Evolutionary conservation across 208 protist genomes (phyloP), one percentile per base, ranked within the genome.

Genomic region (Leishmania guyanensis): DNA sequence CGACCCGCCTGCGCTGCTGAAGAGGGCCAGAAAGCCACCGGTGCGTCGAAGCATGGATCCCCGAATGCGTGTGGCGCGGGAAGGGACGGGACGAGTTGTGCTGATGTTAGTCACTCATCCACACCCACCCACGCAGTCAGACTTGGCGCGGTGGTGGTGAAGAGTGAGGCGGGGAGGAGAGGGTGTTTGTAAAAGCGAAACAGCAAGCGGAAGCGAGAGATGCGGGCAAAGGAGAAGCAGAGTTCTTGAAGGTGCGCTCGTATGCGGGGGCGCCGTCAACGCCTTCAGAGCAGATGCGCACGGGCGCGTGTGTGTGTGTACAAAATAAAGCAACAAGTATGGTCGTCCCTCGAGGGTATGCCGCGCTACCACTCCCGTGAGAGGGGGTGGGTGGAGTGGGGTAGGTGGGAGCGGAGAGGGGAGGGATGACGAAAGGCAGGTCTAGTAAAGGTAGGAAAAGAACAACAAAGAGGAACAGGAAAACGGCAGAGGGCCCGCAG

Each of bases 21-120:
- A 73, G 73, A 65, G n/a, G 5, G 74, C 70, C 33, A 22, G 60
- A 0, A 16, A 6, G n/a, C 46, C 39, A 8, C 58, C 50, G 26
- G 78, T 51, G 36, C 77, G 72, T 46, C 79, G 74, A 26, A 87
- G 75, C 76, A 87, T 81, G 0, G 50, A 80, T 39, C 36, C 36
- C 36, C 36, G 36, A 39, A 39, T 39, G 36, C 36, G 36, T 39
- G 36, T 39, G 36, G 36, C 36, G 36, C 36, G 36, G 36, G 36
- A 39, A 2, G 36, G 36, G 36, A 39, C 36, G 36, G 36, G 36
- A 39, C 36, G 36, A 39, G 36, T 39, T 39, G 36, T 39, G 36
- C 36, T 39, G 36, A 39, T 39, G 36, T 39, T 9, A 48, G 17
- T 74, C 60, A 66, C 53, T 48, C 58, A 72, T 16, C 26, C 54